Percentiles rank a stretch among this genome's conserved stretches.
Conservation (phyloP, 2,329 filamentous ascomycete genomes). For the Nemania sp. region DNA sequence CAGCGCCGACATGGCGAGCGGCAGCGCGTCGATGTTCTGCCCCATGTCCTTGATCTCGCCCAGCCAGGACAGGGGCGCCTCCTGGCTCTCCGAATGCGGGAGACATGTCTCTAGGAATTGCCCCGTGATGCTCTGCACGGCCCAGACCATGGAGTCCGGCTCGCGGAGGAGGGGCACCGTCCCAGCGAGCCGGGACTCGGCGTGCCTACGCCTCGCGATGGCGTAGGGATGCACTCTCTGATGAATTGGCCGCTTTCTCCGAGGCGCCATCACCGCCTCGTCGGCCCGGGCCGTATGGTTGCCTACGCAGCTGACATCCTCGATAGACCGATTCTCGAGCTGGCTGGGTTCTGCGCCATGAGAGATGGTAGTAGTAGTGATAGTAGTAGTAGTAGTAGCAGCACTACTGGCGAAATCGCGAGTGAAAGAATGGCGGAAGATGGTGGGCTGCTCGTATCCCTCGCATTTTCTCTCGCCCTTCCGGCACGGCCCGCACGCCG, state of each 20-base stretch:
- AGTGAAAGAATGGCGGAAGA: constrained; percentile 28
- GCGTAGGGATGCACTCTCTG: neutral
- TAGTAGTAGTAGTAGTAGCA: too few relatives aligned
- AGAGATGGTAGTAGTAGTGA: neutral
- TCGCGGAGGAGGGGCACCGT: constrained; percentile 11
- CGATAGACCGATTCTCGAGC: constrained; percentile 7
- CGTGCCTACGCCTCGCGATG: neutral
- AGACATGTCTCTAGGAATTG: constrained; percentile 28
- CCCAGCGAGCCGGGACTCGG: neutral
- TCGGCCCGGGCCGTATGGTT: neutral
- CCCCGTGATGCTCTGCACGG: constrained; percentile 24
- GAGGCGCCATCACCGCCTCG: neutral
- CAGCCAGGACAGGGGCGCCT: constrained; percentile 30
- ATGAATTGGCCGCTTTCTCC: neutral
- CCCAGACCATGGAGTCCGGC: constrained; percentile 19
- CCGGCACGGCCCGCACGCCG: constrained; percentile 30
- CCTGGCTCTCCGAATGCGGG: constrained; percentile 19
- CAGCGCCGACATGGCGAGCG: constrained; percentile 31
- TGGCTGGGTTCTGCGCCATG: neutral
- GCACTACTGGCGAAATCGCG: constrained; percentile 17
- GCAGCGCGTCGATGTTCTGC: constrained; percentile 28
- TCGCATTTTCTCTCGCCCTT: constrained; percentile 29
- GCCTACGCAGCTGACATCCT: constrained; percentile 9
- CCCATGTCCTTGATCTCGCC: constrained; percentile 23
- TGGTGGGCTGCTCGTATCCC: constrained; percentile 23